A percentile compares a stretch with the other conserved stretches of the same genome.
Conservation (phyloP, 345 rosid genomes). For the Populus tremula region DNA sequence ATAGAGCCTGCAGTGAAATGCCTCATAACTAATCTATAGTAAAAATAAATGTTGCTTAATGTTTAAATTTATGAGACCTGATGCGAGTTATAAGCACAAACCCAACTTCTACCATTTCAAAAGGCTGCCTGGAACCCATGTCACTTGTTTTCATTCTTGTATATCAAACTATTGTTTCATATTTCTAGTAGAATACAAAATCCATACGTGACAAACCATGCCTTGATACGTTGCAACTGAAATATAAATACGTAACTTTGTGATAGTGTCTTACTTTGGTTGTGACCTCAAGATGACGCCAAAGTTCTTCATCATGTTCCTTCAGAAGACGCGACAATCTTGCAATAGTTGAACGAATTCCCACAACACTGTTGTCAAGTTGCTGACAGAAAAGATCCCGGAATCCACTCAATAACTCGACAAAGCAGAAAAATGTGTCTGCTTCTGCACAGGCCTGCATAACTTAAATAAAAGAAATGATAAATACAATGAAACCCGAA, state of each 20-base stretch:
- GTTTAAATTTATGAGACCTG: not conserved
- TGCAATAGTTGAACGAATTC: constrained; percentile 83
- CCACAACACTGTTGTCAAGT: constrained; percentile 97
- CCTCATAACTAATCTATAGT: not conserved
- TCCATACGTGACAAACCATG: not conserved
- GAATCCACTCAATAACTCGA: constrained; percentile 89
- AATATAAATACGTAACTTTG: not conserved
- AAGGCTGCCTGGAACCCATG: not conserved
- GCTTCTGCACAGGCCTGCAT: constrained; percentile 83
- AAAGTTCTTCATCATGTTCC: constrained; percentile 95
- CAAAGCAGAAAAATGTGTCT: constrained; percentile 94
- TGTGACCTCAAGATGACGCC: constrained; percentile 97
- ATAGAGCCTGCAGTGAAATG: not conserved
- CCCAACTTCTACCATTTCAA: not conserved
- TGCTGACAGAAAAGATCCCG: constrained; percentile 96
- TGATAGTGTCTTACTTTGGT: constrained; percentile 61
- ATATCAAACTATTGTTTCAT: not conserved
- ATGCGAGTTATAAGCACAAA: not conserved
- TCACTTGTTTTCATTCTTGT: not conserved
- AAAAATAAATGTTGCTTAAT: not conserved
- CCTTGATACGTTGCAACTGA: not conserved
- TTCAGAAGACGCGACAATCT: constrained; percentile 75
- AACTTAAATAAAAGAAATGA: constrained; percentile 37
- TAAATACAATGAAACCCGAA: constrained; percentile 20
- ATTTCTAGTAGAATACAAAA: not conserved